Evolutionary conservation across 139 green algal species (phyloP).

Genomic region (Prasinococcaceae sp.): DNA sequence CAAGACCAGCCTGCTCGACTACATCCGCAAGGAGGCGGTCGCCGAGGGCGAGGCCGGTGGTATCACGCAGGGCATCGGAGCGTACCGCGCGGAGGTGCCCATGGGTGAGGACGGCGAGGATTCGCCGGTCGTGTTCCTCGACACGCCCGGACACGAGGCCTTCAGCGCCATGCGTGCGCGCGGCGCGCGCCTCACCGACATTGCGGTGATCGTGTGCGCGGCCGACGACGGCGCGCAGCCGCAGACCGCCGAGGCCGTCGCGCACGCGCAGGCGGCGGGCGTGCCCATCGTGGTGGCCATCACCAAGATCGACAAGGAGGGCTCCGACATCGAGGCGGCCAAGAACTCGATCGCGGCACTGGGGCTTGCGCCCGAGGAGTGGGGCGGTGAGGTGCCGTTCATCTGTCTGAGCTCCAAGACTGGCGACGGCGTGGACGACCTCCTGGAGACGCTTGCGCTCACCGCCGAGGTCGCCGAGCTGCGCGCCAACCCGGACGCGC

Average conservation of each 20-base stretch:
- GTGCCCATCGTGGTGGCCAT: constrained; percentile 70
- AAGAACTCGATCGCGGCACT: constrained; percentile 64
- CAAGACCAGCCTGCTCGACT: constrained; percentile 79
- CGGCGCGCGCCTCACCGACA: constrained; percentile 80
- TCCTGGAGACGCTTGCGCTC: constrained; percentile 69
- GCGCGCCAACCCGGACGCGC: constrained; percentile 46
- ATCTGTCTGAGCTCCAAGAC: constrained; percentile 79
- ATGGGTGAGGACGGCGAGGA: constrained; percentile 39
- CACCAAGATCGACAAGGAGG: constrained; percentile 78
- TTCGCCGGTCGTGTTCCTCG: constrained; percentile 79
- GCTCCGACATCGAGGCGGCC: constrained; percentile 69
- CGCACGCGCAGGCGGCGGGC: constrained; percentile 70
- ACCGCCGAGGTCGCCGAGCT: constrained; percentile 66
- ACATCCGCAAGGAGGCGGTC: constrained; percentile 62
- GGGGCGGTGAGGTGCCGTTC: constrained; percentile 81
- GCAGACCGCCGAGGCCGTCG: constrained; percentile 87
- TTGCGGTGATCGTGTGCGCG: constrained; percentile 93
- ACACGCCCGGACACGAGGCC: constrained; percentile 80
- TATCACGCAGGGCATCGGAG: constrained; percentile 95
- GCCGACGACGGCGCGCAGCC: constrained; percentile 91
- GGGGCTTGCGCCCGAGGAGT: constrained; percentile 85
- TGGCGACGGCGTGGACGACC: constrained; percentile 53
- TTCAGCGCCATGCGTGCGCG: constrained; percentile 93
- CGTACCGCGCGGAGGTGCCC: constrained; percentile 72
- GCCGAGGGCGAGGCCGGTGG: constrained; percentile 87